Conservation (phyloP, 805 yeast genomes). For the Hanseniaspora guilliermondii region DNA sequence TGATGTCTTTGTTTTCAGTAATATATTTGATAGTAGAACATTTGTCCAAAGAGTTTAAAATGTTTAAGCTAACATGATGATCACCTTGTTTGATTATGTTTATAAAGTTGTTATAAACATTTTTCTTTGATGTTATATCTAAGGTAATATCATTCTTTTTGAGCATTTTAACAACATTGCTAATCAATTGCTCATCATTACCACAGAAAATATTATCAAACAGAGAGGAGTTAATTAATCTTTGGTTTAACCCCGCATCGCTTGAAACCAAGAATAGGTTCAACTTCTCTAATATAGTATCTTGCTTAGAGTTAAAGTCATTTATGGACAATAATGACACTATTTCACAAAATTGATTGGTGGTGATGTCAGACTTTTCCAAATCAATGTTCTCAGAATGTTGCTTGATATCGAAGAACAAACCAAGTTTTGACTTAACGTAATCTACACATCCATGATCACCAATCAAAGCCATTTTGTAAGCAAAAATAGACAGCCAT, state of each 20-base stretch:
- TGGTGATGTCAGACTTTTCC: background rate
- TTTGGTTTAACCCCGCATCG: background rate
- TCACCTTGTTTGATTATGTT: background rate
- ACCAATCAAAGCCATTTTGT: conserved; percentile 43
- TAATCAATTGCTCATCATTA: background rate
- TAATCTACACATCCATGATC: conserved; percentile 32
- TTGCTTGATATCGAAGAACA: background rate
- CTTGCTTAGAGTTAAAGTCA: background rate
- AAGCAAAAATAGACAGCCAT: conserved; percentile 43
- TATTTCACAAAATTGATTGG: background rate
- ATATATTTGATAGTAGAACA: background rate
- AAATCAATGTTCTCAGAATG: background rate
- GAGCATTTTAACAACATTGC: background rate
- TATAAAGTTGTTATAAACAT: background rate
- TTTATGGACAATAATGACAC: background rate
- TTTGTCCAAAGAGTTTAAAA: background rate
- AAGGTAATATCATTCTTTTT: background rate
- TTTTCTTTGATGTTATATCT: background rate
- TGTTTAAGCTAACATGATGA: background rate
- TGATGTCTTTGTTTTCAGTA: background rate
- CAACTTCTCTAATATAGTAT: background rate
- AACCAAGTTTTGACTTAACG: background rate
- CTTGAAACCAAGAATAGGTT: background rate
- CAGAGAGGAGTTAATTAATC: background rate
- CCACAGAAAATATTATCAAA: background rate